Evolutionary conservation across 2,329 filamentous ascomycete species (phyloP), one percentile per base, ranked within the genome.

Genomic region (Magnaporthales sp.): DNA sequence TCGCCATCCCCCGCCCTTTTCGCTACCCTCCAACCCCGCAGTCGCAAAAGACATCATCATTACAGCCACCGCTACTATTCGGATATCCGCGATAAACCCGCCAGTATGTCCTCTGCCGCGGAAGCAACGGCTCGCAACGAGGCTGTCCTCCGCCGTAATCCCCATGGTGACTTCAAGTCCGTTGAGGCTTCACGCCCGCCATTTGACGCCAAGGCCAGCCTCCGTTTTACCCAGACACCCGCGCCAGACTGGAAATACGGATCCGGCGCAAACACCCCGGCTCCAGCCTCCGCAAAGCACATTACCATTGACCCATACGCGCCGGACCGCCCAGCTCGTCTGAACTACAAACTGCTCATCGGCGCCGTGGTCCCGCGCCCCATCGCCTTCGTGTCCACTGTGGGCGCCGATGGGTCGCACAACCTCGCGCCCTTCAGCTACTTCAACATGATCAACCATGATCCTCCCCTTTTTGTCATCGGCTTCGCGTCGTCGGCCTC

Each of bases 281-380:
- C 69, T 10, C 73, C 69, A 68, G 67, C 67, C 46, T 67, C 62
- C 66, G 68, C 70, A 56, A 65, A 27, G 64, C 91, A 97, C 78
- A 77, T 94, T 70, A 80, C 88, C 73, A 96, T 97, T 72, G 89
- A 97, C 76, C 93, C 93, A 0, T 88, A 93, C 75, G 89, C 84
- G 67, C 80, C 87, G 30, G 91, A 88, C 32, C 85, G 93, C 0
- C 83, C 87, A 0, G 78, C 86, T 0, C 79, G 81, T 1, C 87
- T 85, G 79, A 97, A 97, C 83, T 97, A 98, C 85, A 97, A 96
- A 79, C 85, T 97, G 15, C 82, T 97, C 68, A 96, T 97, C 77
- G 91, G 88, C 22, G 88, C 87, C 69, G 86, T 97, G 70, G 84
- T 93, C 19, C 94, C 94, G 0, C 86, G 94, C 13, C 94, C 94